phyloP scores from a whole-genome alignment of 768 basidiomycete genomes.

The Trametes punicea region DNA sequence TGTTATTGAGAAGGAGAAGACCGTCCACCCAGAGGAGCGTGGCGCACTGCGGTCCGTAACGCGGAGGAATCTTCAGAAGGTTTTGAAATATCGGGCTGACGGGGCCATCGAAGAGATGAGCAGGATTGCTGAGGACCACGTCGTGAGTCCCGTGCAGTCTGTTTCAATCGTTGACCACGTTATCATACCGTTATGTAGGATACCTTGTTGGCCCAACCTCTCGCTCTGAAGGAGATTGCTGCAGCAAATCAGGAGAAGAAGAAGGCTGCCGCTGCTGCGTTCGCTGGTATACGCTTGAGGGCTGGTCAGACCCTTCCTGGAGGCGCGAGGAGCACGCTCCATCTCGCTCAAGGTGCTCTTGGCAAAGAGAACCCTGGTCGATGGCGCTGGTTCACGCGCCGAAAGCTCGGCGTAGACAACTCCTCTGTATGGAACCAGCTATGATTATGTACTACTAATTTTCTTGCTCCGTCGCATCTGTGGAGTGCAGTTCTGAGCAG shows the following conservation, averaged over 20 bases:
- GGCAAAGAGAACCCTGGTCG: constrained; percentile 22
- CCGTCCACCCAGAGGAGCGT: constrained; percentile 35
- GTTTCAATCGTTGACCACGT: constrained; percentile 7
- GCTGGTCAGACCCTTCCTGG: constrained; percentile 60
- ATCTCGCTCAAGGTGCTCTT: constrained; percentile 49
- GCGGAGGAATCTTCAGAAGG: constrained; percentile 72
- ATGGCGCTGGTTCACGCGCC: constrained; percentile 25
- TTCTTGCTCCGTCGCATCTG: not conserved
- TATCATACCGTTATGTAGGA: constrained; percentile 42
- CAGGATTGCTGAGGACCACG: constrained; percentile 58
- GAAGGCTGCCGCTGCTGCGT: constrained; percentile 30
- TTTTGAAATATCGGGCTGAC: constrained; percentile 54
- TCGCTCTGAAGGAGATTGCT: constrained; percentile 46
- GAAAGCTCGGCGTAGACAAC: constrained; percentile 31
- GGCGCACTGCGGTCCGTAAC: constrained; percentile 59
- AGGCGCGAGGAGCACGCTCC: constrained; percentile 52
- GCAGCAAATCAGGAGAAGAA: constrained; percentile 36
- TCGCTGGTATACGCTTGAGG: constrained; percentile 20
- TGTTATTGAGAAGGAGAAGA: constrained; percentile 48
- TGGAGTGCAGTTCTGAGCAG: too few relatives aligned
- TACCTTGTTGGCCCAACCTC: constrained; percentile 61
- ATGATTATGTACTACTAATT: constrained; percentile 23
- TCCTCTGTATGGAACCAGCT: constrained; percentile 23
- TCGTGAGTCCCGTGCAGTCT: constrained; percentile 47
- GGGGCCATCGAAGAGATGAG: constrained; percentile 47